phyloP scores from a whole-genome alignment of 768 basidiomycete genomes.

The Dioszegia crocea region DNA sequence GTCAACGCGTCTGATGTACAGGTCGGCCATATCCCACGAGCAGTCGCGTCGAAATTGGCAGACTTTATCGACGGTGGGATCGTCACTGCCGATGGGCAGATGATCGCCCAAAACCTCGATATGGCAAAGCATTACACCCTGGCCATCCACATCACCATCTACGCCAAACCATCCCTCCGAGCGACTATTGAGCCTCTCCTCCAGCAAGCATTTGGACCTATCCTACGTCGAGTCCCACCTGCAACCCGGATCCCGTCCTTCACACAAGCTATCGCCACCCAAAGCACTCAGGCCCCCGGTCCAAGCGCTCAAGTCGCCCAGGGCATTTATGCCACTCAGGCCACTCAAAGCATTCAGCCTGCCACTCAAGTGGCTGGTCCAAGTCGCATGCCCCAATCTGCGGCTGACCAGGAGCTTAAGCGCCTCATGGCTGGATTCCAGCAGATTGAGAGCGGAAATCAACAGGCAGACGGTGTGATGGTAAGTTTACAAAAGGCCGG shows the following conservation, averaged over 20 bases:
- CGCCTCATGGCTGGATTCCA: conserved; percentile 65
- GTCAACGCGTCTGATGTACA: conserved; percentile 68
- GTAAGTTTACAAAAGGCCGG: conserved; percentile 15
- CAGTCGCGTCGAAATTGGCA: conserved; percentile 60
- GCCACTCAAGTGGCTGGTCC: neutral
- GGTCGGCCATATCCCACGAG: conserved; percentile 74
- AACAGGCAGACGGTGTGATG: conserved; percentile 56
- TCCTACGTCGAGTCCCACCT: neutral
- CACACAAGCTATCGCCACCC: neutral
- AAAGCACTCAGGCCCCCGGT: conserved; percentile 5
- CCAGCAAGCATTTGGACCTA: conserved; percentile 61
- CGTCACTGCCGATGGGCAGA: conserved; percentile 69
- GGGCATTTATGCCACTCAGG: neutral
- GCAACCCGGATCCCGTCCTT: neutral
- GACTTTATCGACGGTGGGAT: conserved; percentile 64
- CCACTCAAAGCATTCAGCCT: too few species aligned
- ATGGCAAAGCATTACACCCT: conserved; percentile 54
- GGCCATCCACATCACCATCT: conserved; percentile 63
- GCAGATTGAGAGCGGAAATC: conserved; percentile 71
- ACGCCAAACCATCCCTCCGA: conserved; percentile 63
- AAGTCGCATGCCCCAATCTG: neutral
- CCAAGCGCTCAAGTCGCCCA: neutral
- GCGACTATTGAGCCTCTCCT: conserved; percentile 62
- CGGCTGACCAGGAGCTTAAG: conserved; percentile 50
- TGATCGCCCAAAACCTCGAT: conserved; percentile 53